These are phyloP conservation scores for Delonix regia DNA, from an alignment of 306 rosid species.

Conservation along the genomic window DNA sequence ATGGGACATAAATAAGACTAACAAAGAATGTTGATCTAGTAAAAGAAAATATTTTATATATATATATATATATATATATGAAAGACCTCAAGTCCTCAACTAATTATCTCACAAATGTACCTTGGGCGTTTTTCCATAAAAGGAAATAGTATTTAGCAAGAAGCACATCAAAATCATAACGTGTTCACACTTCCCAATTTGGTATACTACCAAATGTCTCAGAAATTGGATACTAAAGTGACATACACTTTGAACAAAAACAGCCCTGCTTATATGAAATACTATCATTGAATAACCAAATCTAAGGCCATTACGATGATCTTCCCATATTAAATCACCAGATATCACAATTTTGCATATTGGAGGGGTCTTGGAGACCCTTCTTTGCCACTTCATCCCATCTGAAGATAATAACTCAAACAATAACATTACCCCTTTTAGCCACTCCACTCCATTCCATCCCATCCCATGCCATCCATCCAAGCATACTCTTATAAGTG, in stretches of 20 bases:
- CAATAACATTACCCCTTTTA: too few species aligned
- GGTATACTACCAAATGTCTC: not conserved
- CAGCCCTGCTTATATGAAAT: not conserved
- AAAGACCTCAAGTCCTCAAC: too few species aligned
- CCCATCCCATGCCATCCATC: too few species aligned
- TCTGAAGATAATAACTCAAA: too few species aligned
- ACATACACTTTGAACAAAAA: not conserved
- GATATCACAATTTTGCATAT: too few species aligned
- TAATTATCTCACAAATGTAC: not conserved
- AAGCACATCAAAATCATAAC: not conserved
- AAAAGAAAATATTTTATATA: too few species aligned
- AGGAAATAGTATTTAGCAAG: not conserved
- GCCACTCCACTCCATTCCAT: too few species aligned
- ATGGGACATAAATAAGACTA: constrained; percentile 12
- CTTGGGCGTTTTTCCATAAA: not conserved
- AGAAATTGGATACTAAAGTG: not conserved
- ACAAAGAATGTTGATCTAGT: not conserved
- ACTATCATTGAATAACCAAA: not conserved
- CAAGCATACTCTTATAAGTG: too few species aligned
- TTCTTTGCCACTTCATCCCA: too few species aligned
- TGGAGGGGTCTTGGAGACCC: too few species aligned
- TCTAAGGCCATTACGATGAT: not conserved
- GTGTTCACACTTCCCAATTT: constrained; percentile 18
- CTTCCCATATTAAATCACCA: not conserved
- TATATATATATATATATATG: too few species aligned